phyloP scores from a whole-genome alignment of 768 basidiomycete genomes.

The Macrolepiota fuliginosa region DNA sequence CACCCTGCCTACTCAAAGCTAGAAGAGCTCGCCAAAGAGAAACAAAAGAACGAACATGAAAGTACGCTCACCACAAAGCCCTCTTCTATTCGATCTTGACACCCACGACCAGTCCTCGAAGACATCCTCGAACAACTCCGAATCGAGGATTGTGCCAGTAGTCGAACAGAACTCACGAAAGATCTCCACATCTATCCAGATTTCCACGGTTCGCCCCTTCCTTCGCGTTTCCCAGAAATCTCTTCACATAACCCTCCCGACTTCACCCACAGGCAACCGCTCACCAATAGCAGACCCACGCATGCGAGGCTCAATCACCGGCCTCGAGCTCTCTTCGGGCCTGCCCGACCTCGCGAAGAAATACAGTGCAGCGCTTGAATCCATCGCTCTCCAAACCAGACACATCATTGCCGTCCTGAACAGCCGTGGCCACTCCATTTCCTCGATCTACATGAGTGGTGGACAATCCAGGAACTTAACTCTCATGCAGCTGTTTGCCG shows the following conservation, averaged over 20 bases:
- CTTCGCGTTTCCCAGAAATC: not conserved
- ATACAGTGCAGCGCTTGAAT: slow-evolving; percentile 88
- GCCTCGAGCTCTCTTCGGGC: slow-evolving; percentile 62
- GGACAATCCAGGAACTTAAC: slow-evolving; percentile 88
- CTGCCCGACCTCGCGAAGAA: slow-evolving; percentile 83
- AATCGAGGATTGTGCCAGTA: slow-evolving; percentile 49
- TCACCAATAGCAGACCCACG: slow-evolving; percentile 95
- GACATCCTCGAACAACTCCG: slow-evolving; percentile 69
- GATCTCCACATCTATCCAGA: slow-evolving; percentile 96
- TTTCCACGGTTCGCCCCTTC: slow-evolving; percentile 63
- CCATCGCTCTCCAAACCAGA: slow-evolving; percentile 91
- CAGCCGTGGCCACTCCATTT: slow-evolving; percentile 74
- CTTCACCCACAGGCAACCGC: slow-evolving; percentile 68
- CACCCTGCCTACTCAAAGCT: slow-evolving; percentile 83
- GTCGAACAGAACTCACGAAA: slow-evolving; percentile 82
- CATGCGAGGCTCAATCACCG: slow-evolving; percentile 91
- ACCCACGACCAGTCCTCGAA: slow-evolving; percentile 54
- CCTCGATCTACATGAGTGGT: slow-evolving; percentile 87
- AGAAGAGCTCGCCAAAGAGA: slow-evolving; percentile 56
- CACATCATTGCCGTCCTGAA: slow-evolving; percentile 95
- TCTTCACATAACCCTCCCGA: not conserved
- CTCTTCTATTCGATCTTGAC: not conserved
- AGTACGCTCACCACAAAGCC: slow-evolving; percentile 31
- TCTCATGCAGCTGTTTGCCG: slow-evolving; percentile 88
- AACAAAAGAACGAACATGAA: slow-evolving; percentile 55